Percentiles rank a stretch among this genome's conserved stretches.
phyloP scores from a whole-genome alignment of 2,329 filamentous ascomycete species.

The Ceratocystis colombiana region DNA sequence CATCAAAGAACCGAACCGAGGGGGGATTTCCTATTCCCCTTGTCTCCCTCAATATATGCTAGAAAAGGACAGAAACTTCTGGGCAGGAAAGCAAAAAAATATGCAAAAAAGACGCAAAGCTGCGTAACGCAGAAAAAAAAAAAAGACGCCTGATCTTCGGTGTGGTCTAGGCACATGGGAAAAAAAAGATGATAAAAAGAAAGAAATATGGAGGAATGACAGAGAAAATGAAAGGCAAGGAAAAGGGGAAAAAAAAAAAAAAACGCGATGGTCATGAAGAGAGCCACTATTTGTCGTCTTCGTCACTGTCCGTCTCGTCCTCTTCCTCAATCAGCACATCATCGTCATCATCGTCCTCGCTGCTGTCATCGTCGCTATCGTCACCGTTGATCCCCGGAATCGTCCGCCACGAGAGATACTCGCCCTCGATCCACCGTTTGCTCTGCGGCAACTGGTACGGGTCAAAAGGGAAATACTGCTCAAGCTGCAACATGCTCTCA shows the following conservation, averaged over 20 bases:
- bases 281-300: conserved; percentile 35
- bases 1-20: not conserved
- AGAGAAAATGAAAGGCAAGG: not conserved
- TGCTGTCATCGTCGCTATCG: conserved; percentile 45
- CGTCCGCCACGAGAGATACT: conserved; percentile 72
- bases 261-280: not conserved
- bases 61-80: conserved; percentile 10
- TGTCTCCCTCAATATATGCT: conserved; percentile 4
- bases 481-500: conserved; percentile 73
- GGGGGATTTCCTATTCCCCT: not conserved
- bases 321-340: conserved; percentile 39
- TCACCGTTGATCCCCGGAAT: conserved; percentile 59
- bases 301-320: conserved; percentile 43
- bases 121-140: not conserved
- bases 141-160: not conserved
- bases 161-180: not conserved
- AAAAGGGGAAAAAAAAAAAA: conserved; percentile 8
- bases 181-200: conserved; percentile 14
- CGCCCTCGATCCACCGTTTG: conserved; percentile 73
- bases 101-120: not conserved
- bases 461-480: conserved; percentile 95
- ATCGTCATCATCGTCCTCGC: conserved; percentile 39
- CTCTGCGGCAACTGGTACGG: conserved; percentile 85
- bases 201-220: not conserved
- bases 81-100: not conserved